Base-by-base conservation (phyloP, 345 rosid species). In the Kernera saxatilis region DNA sequence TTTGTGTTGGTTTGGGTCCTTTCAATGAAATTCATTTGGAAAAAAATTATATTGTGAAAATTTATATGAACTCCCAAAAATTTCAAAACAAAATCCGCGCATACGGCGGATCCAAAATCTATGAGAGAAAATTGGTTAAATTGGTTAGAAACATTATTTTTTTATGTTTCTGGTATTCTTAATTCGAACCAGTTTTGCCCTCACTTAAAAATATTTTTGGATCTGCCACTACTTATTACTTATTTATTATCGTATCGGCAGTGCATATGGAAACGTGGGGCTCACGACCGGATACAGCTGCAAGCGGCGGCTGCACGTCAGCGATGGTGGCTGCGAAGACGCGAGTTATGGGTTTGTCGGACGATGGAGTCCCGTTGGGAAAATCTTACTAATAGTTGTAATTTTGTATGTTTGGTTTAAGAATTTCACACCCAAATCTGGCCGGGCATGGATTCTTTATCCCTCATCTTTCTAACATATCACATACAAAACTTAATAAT, bases 201-300 rank as follows among this genome's bases (percentile, higher is more conserved):
- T n/a, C n/a, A n/a, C n/a, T n/a, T n/a, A n/a, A n/a, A n/a, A n/a
- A n/a, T n/a, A n/a, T n/a, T n/a, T n/a, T n/a, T n/a, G n/a, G n/a
- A n/a, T n/a, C n/a, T n/a, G n/a, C n/a, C 10, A 40, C 19, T 27
- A 27, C n/a, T 15, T 40, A 67, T 12, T 39, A 5, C 18, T n/a
- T n/a, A n/a, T 51, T 12, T 25, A 51, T 13, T 27, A 17, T 10
- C 49, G 45, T 60, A 15, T 10, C 11, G 35, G 61, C 63, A 85
- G 93, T 25, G 88, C 93, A 48, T 83, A 81, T 37, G 96, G 96
- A 18, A 90, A 86, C 61, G 93, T 82, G 2, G 93, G 96, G 2
- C 79, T 84, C 59, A 78, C 93, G 5, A 80, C 76, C 2, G 89
- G 93, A 0, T 85, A 87, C 8, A 79, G 90, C 49, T 87, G 96